phyloP scores from a whole-genome alignment of 352 stramenopile genomes.

The Pythium sp. region DNA sequence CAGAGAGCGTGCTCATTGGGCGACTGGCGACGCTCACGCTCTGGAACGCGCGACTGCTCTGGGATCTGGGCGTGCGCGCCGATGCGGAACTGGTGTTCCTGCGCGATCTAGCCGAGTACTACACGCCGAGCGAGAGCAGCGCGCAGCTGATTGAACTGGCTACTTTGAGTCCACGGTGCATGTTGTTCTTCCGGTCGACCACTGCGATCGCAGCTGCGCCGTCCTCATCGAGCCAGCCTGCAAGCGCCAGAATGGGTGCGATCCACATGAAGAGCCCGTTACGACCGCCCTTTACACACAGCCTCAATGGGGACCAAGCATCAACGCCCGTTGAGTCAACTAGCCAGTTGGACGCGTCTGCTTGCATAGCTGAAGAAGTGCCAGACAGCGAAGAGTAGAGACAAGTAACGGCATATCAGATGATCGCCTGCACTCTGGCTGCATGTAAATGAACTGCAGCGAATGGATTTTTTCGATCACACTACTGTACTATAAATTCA shows the following conservation, averaged over 20 bases:
- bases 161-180: background rate
- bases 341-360: background rate
- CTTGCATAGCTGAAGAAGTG: background rate
- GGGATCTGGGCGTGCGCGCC: conserved; percentile 25
- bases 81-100: conserved; percentile 31
- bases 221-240: background rate
- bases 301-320: background rate
- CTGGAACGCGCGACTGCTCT: conserved; percentile 27
- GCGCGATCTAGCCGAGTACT: conserved; percentile 26
- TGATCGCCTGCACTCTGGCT: background rate
- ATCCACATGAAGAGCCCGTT: background rate
- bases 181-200: conserved; percentile 1
- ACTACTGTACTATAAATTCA: background rate
- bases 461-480: background rate
- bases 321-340: background rate
- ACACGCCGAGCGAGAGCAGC: conserved; percentile 12
- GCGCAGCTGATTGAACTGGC: conserved; percentile 5
- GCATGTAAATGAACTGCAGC: background rate
- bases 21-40: conserved; percentile 27
- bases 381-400: background rate
- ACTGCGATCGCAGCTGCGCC: background rate
- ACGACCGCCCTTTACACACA: background rate
- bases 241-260: background rate
- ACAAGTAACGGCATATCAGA: background rate
- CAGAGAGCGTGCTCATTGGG: conserved; percentile 20